These are phyloP conservation scores for Apophysomyces elegans DNA, from an alignment of 371 early-diverging fungal genomes.

Conservation along the genomic window DNA sequence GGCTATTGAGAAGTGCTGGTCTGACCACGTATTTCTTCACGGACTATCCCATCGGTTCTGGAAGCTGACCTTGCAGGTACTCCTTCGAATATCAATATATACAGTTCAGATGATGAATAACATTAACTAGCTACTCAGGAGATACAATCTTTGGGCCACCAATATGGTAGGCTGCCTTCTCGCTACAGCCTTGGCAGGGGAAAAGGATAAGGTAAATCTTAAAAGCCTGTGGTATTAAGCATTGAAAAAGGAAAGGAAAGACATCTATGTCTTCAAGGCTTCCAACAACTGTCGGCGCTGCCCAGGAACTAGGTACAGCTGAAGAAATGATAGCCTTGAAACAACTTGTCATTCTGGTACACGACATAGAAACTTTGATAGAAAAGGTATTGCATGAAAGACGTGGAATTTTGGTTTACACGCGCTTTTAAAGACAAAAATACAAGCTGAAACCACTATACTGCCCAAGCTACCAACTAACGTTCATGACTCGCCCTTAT, in stretches of 20 bases:
- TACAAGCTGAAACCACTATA: constrained; percentile 21
- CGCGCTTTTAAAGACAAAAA: constrained; percentile 12
- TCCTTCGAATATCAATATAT: background rate
- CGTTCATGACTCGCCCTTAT: constrained; percentile 34
- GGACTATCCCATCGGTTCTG: constrained; percentile 71
- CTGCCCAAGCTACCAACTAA: constrained; percentile 42
- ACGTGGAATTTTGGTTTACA: constrained; percentile 8
- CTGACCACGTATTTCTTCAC: constrained; percentile 65
- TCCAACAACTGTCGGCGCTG: constrained; percentile 9
- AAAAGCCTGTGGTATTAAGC: constrained; percentile 2
- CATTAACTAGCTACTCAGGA: constrained; percentile 40
- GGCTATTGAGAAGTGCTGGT: constrained; percentile 70
- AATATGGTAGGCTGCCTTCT: constrained; percentile 17
- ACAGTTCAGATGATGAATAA: background rate
- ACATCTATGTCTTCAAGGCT: constrained; percentile 5
- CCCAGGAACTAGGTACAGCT: background rate
- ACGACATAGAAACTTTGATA: constrained; percentile 30
- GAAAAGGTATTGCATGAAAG: constrained; percentile 16
- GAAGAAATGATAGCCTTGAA: constrained; percentile 12
- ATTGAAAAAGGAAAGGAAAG: constrained; percentile 2
- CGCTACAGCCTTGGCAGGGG: constrained; percentile 9
- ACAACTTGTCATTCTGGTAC: constrained; percentile 21
- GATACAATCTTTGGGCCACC: constrained; percentile 53
- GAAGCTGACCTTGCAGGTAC: constrained; percentile 76
- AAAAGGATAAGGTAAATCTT: constrained; percentile 16